phyloP scores from a whole-genome alignment of 345 rosid genomes.

The Theobroma cacao region DNA sequence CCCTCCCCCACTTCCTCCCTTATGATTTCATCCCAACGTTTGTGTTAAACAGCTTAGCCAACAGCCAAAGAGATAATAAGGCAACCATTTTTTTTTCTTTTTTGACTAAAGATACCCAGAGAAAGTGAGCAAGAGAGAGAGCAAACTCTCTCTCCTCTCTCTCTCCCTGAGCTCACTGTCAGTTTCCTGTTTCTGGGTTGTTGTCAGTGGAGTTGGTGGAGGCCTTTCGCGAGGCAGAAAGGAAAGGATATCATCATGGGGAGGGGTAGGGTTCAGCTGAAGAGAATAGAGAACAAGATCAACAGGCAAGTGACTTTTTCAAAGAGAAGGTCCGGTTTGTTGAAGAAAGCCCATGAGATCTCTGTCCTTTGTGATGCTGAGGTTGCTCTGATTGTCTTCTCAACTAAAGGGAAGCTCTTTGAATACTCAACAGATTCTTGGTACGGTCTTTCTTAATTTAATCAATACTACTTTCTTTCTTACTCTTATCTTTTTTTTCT shows the following conservation, averaged over 20 bases:
- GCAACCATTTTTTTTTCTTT: not conserved
- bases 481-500: not conserved
- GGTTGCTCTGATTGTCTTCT: slow-evolving; percentile 35
- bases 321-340: slow-evolving; percentile 40
- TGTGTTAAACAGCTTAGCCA: not conserved
- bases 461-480: too few species aligned
- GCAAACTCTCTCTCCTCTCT: not conserved
- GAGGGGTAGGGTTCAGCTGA: slow-evolving; percentile 48
- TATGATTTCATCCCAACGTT: not conserved
- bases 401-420: slow-evolving; percentile 45
- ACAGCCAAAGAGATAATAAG: not conserved
- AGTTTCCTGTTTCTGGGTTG: not conserved
- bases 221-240: not conserved
- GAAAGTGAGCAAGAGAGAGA: not conserved
- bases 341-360: slow-evolving; percentile 46
- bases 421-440: slow-evolving; percentile 45
- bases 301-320: slow-evolving; percentile 51
- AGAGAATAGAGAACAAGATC: slow-evolving; percentile 30
- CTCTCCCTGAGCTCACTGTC: not conserved
- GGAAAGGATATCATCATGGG: slow-evolving; percentile 25
- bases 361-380: slow-evolving; percentile 22
- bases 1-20: too few species aligned
- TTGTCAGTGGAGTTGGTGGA: not conserved
- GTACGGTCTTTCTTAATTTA: not conserved
- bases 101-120: not conserved